These are phyloP conservation scores for Luzula sylvatica DNA, from an alignment of 176 grass and related monocot genomes.

Conservation along the genomic window DNA sequence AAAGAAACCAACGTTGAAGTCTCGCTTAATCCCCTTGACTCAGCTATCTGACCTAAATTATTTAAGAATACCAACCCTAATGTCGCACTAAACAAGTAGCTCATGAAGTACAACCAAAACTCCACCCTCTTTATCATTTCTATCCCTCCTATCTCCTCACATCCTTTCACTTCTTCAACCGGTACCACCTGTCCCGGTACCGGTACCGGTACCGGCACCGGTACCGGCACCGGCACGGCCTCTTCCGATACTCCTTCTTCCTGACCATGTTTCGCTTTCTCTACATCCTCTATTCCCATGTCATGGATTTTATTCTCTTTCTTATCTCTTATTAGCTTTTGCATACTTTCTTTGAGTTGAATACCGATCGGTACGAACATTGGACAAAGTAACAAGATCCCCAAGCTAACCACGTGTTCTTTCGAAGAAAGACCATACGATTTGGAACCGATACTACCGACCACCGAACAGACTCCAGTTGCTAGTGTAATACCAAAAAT, in stretches of 20 bases:
- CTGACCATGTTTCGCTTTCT: conserved; percentile 23
- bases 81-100: conserved; percentile 92
- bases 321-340: conserved; percentile 31
- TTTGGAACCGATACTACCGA: conserved; percentile 49
- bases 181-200: not conserved
- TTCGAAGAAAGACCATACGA: conserved; percentile 34
- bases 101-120: conserved; percentile 93
- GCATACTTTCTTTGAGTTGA: conserved; percentile 30
- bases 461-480: conserved; percentile 59
- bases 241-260: conserved; percentile 13
- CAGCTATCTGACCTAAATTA: conserved; percentile 90
- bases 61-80: conserved; percentile 88
- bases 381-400: conserved; percentile 42
- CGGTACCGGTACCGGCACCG: not conserved
- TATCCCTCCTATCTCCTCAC: conserved; percentile 51
- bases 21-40: conserved; percentile 47
- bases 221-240: not conserved
- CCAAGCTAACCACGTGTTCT: conserved; percentile 52
- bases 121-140: conserved; percentile 44
- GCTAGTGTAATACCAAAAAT: conserved; percentile 77
- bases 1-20: conserved; percentile 72
- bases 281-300: conserved; percentile 29
- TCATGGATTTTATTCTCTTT: conserved; percentile 65
- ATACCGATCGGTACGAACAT: conserved; percentile 46
- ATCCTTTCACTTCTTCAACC: not conserved